A percentile compares a stretch with the other conserved stretches of the same genome.
These are phyloP conservation scores for Aaosphaeria arxii DNA, from an alignment of 2,329 filamentous ascomycete species.

Conservation along the genomic window DNA sequence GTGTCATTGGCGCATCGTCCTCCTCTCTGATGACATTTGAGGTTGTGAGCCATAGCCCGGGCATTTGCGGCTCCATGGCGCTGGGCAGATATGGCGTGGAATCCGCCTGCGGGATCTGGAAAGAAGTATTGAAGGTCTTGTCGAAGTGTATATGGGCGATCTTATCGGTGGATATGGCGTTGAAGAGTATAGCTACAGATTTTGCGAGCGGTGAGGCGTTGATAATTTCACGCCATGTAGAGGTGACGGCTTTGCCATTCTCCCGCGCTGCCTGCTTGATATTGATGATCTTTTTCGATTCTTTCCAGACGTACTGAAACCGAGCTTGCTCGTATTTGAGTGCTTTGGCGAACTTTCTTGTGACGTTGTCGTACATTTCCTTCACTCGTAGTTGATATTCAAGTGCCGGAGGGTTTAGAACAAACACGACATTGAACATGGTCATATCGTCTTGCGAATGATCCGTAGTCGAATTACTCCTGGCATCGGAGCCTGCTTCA, in stretches of 20 bases:
- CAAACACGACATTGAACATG: conserved; percentile 98
- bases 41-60: conserved; percentile 82
- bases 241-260: conserved; percentile 59
- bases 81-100: conserved; percentile 72
- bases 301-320: conserved; percentile 86
- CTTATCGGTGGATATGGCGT: conserved; percentile 75
- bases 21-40: conserved; percentile 72
- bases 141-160: conserved; percentile 82
- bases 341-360: conserved; percentile 88
- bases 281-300: conserved; percentile 77
- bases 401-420: conserved; percentile 74
- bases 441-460: conserved; percentile 67
- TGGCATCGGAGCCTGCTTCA: conserved; percentile 39
- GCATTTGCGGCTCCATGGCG: conserved; percentile 65
- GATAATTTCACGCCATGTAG: conserved; percentile 68
- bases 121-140: conserved; percentile 57
- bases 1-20: conserved; percentile 69
- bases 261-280: conserved; percentile 82
- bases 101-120: conserved; percentile 60
- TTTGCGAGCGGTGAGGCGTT: conserved; percentile 74
- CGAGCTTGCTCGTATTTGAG: conserved; percentile 90
- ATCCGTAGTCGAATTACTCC: conserved; percentile 36
- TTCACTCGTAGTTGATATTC: conserved; percentile 70
- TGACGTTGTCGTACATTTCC: conserved; percentile 84
- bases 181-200: conserved; percentile 78